Evolutionary conservation across 768 basidiomycete genomes (phyloP), one percentile per base, ranked within the genome.

Genomic region (Hypsizygus marmoreus): DNA sequence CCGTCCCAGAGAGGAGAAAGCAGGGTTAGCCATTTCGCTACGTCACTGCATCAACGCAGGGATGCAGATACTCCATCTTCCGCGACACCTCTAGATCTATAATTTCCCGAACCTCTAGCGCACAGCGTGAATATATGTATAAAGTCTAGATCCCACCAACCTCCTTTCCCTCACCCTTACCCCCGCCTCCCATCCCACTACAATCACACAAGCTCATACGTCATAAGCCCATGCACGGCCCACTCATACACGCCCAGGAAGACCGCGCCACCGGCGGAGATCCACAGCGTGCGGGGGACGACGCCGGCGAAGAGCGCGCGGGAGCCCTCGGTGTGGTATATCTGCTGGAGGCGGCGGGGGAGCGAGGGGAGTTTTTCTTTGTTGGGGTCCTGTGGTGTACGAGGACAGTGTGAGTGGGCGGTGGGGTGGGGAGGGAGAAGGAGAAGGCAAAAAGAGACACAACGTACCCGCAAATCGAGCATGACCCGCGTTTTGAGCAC

Each of bases 231-330:
- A 56, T 78, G 72, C 3, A 85, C 71, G 1, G 75, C 81, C 79
- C 82, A 86, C 64, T 99, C 95, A 57, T 97, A 99, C 37, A 92
- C 86, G n/a, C 97, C 97, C 19, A 99, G 75, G 65, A 99, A 99
- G 0, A 98, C 92, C 0, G 95, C 94, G 2, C 97, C 97, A 2
- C 97, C 97, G 2, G 91, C 84, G 2, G 92, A 93, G 59, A 99
- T 98, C 88, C 95, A 98, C 40, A 97, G 62, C 29, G 95, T 97
- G 61, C 97, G 80, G 19, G 95, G 95, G 6, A 95, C 77, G 31
- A 88, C 79, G 9, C 97, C 97, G 4, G 88, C 68, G 60, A 95
- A 97, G 4, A 99, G 72, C 3, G 91, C 91, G 24, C 62, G 69
- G 1, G 70, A 40, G 3, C 97, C 95, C 64, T 95, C 95, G 0